Evolutionary conservation across 108 stramenopile species (phyloP).

Genomic region (Fragilariopsis cylindrus): DNA sequence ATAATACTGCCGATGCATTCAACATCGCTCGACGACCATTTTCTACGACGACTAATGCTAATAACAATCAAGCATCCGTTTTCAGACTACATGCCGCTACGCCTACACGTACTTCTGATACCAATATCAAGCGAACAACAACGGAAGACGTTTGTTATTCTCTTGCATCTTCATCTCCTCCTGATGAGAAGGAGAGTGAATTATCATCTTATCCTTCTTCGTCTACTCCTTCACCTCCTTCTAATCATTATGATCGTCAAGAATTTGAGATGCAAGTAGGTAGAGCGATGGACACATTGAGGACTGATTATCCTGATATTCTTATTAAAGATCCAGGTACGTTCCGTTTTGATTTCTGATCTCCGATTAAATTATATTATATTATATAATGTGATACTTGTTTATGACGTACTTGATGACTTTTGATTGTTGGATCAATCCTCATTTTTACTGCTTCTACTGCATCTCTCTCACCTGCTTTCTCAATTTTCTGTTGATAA

Average conservation of each 20-base stretch:
- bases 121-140: too few relatives aligned
- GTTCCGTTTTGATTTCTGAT: background rate
- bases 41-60: too few relatives aligned
- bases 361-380: background rate
- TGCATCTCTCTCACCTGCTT: background rate
- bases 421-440: background rate
- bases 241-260: slow-evolving; percentile 29
- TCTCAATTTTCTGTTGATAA: background rate
- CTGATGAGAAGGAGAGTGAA: too few relatives aligned
- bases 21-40: too few relatives aligned
- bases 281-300: slow-evolving; percentile 64
- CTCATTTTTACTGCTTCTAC: background rate
- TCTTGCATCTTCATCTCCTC: too few relatives aligned
- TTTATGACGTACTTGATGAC: background rate
- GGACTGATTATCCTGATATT: slow-evolving; percentile 68
- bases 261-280: slow-evolving; percentile 82
- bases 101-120: too few relatives aligned
- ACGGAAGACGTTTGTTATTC: too few relatives aligned
- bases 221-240: background rate
- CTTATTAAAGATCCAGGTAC: slow-evolving; percentile 54
- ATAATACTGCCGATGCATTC: too few relatives aligned
- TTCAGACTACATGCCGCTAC: too few relatives aligned
- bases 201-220: background rate
- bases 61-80: too few relatives aligned
- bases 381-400: background rate